Base-by-base conservation (phyloP, 495 filamentous ascomycete genomes). In the Bryoglossum gracile region DNA sequence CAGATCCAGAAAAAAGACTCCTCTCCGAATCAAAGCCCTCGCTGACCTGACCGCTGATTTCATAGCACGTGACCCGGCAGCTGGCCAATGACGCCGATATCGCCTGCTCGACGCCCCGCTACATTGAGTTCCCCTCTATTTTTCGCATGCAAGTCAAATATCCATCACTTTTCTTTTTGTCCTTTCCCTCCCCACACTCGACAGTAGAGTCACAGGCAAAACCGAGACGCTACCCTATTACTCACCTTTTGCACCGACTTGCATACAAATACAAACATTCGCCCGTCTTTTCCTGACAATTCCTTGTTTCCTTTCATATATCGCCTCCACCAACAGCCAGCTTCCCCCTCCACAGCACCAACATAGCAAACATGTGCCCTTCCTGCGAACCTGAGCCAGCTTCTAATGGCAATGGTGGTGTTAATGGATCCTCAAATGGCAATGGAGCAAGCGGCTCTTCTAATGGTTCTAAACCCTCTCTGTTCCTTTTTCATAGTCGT, bases 301-400 rank as follows among this genome's bases (percentile, higher is more conserved):
- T 14, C 8, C 36, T 46, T 30, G n/a, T n/a, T n/a, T 42, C 39
- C 21, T 23, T 45, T 46, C 24, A 8, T 33, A 19, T 24, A 19
- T 22, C 10, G n/a, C n/a, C 26, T 18, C 21, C 13, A 11, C 23
- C 18, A 8, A 17, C 18, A 46, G 2, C 43, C n/a, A 25, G 22
- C 28, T 24, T 22, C 42, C 22, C 34, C 24, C 43, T 21, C 23
- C 32, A 11, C 43, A 26, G 9, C 8, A 4, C 8, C 28, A 14
- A 44, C 19, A 30, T 24, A 28, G n/a, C 34, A 30, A 64, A 35
- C 9, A 66, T 64, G 59, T 66, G 60, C 51, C 62, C 61, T 22
- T 56, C 59, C 28, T 62, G 58, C 32, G 62, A 66, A 48, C 48
- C 53, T 39, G 51, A 65, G 48, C 17, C 55, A 35, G 46, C 33